phyloP scores from a whole-genome alignment of 2,329 filamentous ascomycete species.

The Diplodia sapinea region DNA sequence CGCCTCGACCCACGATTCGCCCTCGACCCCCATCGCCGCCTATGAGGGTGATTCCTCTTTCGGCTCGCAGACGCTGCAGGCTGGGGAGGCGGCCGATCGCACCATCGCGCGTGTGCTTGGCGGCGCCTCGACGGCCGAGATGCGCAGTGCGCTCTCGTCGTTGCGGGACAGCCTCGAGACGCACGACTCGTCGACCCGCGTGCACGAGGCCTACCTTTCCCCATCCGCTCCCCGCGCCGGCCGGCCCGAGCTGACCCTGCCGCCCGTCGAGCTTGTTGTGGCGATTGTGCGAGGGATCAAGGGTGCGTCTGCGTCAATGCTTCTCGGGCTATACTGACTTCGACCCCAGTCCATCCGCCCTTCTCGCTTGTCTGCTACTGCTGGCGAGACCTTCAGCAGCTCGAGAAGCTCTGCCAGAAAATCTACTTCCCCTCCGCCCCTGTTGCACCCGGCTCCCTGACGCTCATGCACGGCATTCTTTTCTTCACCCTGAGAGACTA shows the following conservation, averaged over 20 bases:
- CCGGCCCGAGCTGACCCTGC: conserved; percentile 37
- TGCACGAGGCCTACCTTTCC: conserved; percentile 27
- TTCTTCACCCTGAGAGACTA: conserved; percentile 48
- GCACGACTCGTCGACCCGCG: conserved; percentile 34
- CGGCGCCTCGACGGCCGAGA: conserved; percentile 40
- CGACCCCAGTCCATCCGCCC: conserved; percentile 2
- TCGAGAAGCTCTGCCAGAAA: conserved; percentile 43
- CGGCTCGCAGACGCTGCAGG: conserved; percentile 56
- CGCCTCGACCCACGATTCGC: conserved; percentile 34
- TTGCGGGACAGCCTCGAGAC: conserved; percentile 43
- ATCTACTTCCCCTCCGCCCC: conserved; percentile 53
- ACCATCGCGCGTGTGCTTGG: conserved; percentile 40
- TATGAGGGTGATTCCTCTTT: conserved; percentile 60
- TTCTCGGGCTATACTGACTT: background rate
- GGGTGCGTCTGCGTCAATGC: conserved; percentile 36
- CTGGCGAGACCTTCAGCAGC: conserved; percentile 1
- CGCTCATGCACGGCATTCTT: conserved; percentile 48
- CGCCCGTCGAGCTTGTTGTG: conserved; percentile 41
- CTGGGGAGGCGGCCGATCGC: conserved; percentile 52
- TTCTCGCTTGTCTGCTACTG: conserved; percentile 18
- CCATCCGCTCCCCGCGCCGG: background rate
- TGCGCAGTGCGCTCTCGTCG: conserved; percentile 43
- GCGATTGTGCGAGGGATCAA: conserved; percentile 39
- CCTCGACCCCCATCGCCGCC: conserved; percentile 41
- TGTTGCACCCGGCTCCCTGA: conserved; percentile 49